phyloP scores from a whole-genome alignment of 208 protist genomes.

The Leishmania braziliensis region DNA sequence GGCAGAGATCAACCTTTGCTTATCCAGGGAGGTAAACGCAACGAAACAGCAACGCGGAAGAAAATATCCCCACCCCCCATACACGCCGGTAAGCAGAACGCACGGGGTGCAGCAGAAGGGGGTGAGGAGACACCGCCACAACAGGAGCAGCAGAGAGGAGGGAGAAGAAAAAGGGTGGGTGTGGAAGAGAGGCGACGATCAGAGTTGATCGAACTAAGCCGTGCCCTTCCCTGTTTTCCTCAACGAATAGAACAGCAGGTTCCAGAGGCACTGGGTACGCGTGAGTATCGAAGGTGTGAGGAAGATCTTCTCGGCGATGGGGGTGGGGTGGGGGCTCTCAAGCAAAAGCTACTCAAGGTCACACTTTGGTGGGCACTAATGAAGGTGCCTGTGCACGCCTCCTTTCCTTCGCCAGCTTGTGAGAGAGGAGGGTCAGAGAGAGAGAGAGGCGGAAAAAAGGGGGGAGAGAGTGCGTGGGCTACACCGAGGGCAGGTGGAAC shows the following conservation, averaged over 20 bases:
- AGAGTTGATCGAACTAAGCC: background rate
- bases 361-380: background rate
- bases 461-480: background rate
- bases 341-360: background rate
- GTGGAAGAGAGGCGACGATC: background rate
- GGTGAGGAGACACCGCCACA: too few species aligned
- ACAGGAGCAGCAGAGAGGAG: background rate
- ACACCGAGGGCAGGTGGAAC: background rate
- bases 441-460: background rate
- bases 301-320: background rate
- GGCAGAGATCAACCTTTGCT: background rate
- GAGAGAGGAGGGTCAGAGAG: background rate
- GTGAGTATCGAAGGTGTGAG: background rate
- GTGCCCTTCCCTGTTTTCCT: background rate
- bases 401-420: background rate
- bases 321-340: background rate
- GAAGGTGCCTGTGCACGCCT: background rate
- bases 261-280: background rate
- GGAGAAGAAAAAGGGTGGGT: background rate
- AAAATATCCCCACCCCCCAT: background rate
- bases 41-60: background rate
- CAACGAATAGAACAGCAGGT: background rate
- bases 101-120: background rate
- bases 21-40: background rate
- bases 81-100: background rate